Evolutionary conservation across 257 asterid species (phyloP).

Genomic region (Nicotiana noctiflora): DNA sequence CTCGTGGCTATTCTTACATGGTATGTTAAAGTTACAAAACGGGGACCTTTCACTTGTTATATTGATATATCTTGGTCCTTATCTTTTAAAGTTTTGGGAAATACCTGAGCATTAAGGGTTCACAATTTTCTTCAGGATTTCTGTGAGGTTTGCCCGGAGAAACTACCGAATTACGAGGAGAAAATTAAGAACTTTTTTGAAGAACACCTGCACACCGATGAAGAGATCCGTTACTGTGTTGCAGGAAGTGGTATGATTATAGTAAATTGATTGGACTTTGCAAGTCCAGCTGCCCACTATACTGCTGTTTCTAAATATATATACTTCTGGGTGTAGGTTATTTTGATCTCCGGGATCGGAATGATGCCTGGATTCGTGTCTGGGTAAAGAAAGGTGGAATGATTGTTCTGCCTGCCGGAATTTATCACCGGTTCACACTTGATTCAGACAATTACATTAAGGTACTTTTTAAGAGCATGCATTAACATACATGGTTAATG

Average conservation of each 20-base stretch:
- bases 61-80: background rate
- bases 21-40: constrained; percentile 28
- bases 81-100: background rate
- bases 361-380: constrained; percentile 15
- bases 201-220: too few species aligned
- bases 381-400: constrained; percentile 90
- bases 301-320: background rate
- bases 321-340: constrained; percentile 24
- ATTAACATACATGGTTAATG: background rate
- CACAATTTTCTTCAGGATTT: constrained; percentile 22
- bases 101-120: background rate
- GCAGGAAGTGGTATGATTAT: constrained; percentile 26
- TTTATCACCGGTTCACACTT: constrained; percentile 88
- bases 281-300: background rate
- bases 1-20: too few species aligned
- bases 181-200: too few species aligned
- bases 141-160: too few species aligned
- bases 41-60: background rate
- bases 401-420: constrained; percentile 92
- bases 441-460: constrained; percentile 69
- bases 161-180: too few species aligned
- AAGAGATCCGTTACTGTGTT: too few species aligned
- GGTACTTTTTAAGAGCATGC: constrained; percentile 27
- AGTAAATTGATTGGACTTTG: background rate
- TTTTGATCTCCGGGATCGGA: too few species aligned